phyloP scores from a whole-genome alignment of 768 basidiomycete genomes.

The Rhizopogon roseolus region DNA sequence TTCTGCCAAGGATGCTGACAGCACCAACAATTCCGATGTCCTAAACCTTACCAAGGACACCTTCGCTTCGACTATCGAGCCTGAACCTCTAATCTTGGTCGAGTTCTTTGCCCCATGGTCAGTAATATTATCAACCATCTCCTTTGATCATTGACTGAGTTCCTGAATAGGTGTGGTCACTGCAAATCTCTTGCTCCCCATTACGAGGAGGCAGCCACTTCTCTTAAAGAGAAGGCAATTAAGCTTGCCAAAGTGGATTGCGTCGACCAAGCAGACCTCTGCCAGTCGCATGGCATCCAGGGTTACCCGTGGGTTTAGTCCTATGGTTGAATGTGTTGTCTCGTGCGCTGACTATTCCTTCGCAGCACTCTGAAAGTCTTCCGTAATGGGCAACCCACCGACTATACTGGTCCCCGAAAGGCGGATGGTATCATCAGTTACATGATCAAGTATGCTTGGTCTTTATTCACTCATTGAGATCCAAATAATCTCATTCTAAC shows the following conservation, averaged over 20 bases:
- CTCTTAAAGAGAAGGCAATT: conserved; percentile 86
- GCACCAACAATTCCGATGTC: conserved; percentile 65
- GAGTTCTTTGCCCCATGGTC: conserved; percentile 95
- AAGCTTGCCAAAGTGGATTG: conserved; percentile 97
- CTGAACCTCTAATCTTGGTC: conserved; percentile 76
- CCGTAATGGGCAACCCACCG: conserved; percentile 72
- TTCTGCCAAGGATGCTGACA: conserved; percentile 41
- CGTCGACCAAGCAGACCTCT: conserved; percentile 89
- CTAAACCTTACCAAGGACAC: conserved; percentile 63
- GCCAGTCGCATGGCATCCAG: conserved; percentile 80
- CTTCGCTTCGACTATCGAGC: conserved; percentile 62
- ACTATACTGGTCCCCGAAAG: conserved; percentile 87
- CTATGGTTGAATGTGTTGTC: background rate
- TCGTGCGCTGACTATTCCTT: background rate
- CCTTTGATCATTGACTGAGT: background rate
- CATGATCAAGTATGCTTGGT: conserved; percentile 80
- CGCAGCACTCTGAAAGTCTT: conserved; percentile 86
- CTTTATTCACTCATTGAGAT: background rate
- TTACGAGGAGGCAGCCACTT: conserved; percentile 90
- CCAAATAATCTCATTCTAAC: conserved; percentile 13
- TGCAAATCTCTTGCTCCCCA: conserved; percentile 94
- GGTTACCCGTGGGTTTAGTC: conserved; percentile 81
- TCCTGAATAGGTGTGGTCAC: conserved; percentile 73
- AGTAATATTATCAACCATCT: background rate
- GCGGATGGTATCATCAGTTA: conserved; percentile 95